phyloP scores from a whole-genome alignment of 163 green algal genomes.

The Scenedesmus sp. region DNA sequence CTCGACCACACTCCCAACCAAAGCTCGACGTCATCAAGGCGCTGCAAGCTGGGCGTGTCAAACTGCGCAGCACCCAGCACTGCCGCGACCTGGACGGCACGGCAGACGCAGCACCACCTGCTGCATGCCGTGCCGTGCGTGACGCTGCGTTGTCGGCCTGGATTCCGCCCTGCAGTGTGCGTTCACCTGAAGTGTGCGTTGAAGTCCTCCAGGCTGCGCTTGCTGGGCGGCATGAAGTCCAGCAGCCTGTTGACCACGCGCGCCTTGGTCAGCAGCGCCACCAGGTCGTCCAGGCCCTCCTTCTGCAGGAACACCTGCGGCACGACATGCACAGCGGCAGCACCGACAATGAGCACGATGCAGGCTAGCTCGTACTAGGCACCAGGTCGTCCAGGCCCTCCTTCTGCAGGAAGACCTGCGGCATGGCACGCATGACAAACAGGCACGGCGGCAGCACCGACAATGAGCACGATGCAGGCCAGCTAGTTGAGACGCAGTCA shows the following conservation, averaged over 20 bases:
- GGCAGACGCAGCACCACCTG: too few relatives aligned
- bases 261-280: slow-evolving; percentile 86
- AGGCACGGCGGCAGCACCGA: neutral
- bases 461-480: neutral
- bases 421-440: neutral
- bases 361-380: too few relatives aligned
- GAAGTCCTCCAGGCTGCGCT: slow-evolving; percentile 86
- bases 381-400: slow-evolving; percentile 81
- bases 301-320: slow-evolving; percentile 83
- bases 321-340: neutral
- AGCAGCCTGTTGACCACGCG: slow-evolving; percentile 89
- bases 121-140: too few relatives aligned
- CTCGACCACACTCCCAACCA: too few relatives aligned
- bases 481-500: too few relatives aligned
- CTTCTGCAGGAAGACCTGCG: slow-evolving; percentile 83
- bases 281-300: slow-evolving; percentile 80
- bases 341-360: too few relatives aligned
- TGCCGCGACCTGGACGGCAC: too few relatives aligned
- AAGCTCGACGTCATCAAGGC: too few relatives aligned
- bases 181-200: slow-evolving; percentile 87
- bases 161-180: slow-evolving; percentile 84
- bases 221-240: slow-evolving; percentile 96
- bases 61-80: too few relatives aligned
- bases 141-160: too few relatives aligned
- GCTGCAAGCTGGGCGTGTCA: too few relatives aligned